Base-by-base conservation (phyloP, 2,329 filamentous ascomycete species). In the Cladorrhinum sp. region DNA sequence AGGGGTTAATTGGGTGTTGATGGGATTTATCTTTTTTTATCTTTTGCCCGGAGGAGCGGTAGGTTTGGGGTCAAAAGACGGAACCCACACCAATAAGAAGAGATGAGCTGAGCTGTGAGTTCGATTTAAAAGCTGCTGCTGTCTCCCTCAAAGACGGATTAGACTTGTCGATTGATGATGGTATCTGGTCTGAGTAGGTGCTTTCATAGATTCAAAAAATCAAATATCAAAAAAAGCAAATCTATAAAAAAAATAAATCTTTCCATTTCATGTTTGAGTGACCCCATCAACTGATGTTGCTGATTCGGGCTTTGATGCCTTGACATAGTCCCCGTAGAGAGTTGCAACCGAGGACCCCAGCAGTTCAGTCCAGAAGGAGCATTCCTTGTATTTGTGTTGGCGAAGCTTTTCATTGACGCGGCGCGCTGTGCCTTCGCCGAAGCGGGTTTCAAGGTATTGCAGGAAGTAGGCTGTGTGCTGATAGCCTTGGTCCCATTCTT, bases 401-500 rank as follows among this genome's bases (percentile, higher is more conserved):
- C 86, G 79, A 72, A 96, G 74, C 65, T 81, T 83, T 70, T 86
- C 88, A 70, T 96, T 89, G 55, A 95, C 74, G 60, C 78, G 80
- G 59, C 84, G 77, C 26, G 90, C 80, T 0, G 83, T 84, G 7
- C 84, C 86, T 8, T 73, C 69, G 0, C 86, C 86, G 66, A 84
- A 89, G 53, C 81, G 80, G 36, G 78, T 73, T 76, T 97, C 93
- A 52, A 98, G 76, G 77, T 91, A 96, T 58, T 95, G 87, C 55
- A 98, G 76, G 68, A 98, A 98, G 73, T 91, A 98, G 0, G 88
- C 95, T 6, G 94, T 98, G 66, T 89, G 85, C 77, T 97, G 89
- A 75, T 98, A 98, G 0, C 93, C 93, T 42, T 82, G 84, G 73
- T 96, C 92, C 93, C 93, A 97, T n/a, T 82, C 80, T 18, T 83